Conservation (phyloP, 2,329 filamentous ascomycete genomes). For the Lomentospora prolificans region DNA sequence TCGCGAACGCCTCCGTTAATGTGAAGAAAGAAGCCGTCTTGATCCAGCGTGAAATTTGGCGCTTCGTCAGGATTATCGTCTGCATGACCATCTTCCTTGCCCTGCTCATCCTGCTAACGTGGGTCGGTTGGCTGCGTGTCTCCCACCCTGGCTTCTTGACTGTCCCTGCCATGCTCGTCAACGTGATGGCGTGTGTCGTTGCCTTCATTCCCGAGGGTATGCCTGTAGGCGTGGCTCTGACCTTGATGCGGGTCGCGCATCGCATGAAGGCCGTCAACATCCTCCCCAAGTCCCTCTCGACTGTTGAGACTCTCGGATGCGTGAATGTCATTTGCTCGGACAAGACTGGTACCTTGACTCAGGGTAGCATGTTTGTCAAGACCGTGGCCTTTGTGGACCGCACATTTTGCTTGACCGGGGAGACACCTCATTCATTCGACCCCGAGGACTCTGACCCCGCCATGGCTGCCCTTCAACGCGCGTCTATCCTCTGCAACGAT, state of each 20-base stretch:
- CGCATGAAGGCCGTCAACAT: conserved; percentile 32
- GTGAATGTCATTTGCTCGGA: conserved; percentile 25
- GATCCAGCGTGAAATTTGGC: conserved; percentile 31
- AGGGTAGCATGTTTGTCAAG: conserved; percentile 34
- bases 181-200: conserved; percentile 33
- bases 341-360: conserved; percentile 25
- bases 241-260: conserved; percentile 31
- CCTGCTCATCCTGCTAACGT: conserved; percentile 33
- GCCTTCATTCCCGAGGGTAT: conserved; percentile 31
- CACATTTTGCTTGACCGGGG: conserved; percentile 15
- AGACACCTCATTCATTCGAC: conserved; percentile 16
- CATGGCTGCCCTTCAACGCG: conserved; percentile 17
- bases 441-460: conserved; percentile 11
- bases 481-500: conserved; percentile 30
- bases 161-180: conserved; percentile 32
- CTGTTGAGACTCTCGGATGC: conserved; percentile 32
- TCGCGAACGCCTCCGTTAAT: conserved; percentile 25
- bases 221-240: conserved; percentile 28
- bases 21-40: conserved; percentile 28
- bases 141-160: conserved; percentile 28
- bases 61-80: conserved; percentile 33
- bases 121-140: conserved; percentile 28
- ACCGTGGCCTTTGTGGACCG: conserved; percentile 26
- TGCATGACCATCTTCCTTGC: conserved; percentile 27
- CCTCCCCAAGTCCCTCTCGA: conserved; percentile 30